Base-by-base conservation (phyloP, 2,329 filamentous ascomycete species). In the Scorias spongiosa region DNA sequence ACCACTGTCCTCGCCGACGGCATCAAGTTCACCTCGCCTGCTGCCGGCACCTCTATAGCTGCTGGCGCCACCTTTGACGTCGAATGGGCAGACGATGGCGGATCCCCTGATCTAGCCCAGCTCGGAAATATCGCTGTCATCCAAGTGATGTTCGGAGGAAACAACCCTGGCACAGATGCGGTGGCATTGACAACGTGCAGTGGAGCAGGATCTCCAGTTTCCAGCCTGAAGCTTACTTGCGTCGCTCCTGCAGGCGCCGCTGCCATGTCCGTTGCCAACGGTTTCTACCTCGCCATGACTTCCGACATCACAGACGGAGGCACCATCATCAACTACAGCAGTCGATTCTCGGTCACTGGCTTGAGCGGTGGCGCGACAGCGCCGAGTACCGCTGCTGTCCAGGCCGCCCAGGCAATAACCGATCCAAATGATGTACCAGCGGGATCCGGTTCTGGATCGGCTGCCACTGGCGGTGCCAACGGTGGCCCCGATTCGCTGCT, bases 281-380 rank as follows among this genome's bases (percentile, higher is more conserved):
- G 14, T 11, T 40, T 40, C 59, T 80, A 76, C 57, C 58, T 78
- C 12, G 71, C 72, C 49, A 77, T 82, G 58, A 62, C 74, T 45
- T 72, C 76, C 12, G 66, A 67, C 6, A 69, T 68, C 5, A 65
- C 67, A 14, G 66, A 68, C n/a, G 71, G 74, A 32, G 71, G 71
- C 29, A 70, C 68, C 3, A 64, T 77, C 15, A 72, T 69, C 44
- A 76, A 74, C 53, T 81, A 70, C 57, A 81, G 78, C 10, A 53
- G 65, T 41, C 76, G 78, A 48, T 84, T 84, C 61, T 70, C 73
- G n/a, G 63, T 82, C 42, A 66, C 66, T 10, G 71, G 69, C 51
- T 81, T 83, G 78, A 78, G 71, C 2, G 78, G 78, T 32, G 62
- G 62, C 4, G 80, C 80, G 53, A 4, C 20, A 26, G 62, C 69